Conservation (phyloP, 2,329 filamentous ascomycete genomes). For the Fusarium brachygibbosum region DNA sequence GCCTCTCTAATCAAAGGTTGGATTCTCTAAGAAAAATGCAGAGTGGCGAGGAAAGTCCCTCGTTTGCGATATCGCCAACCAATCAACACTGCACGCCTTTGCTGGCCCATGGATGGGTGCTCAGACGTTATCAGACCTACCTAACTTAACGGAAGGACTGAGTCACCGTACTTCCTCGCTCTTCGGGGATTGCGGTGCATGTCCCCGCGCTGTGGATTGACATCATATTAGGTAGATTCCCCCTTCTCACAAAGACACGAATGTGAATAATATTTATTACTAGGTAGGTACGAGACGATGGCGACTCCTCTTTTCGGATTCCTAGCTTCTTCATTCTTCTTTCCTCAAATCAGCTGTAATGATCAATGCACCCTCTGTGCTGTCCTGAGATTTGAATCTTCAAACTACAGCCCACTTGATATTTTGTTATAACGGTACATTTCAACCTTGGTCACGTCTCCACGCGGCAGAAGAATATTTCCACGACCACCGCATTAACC, state of each 20-base stretch:
- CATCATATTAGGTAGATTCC: conserved; percentile 34
- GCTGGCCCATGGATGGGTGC: not conserved
- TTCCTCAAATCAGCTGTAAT: not conserved
- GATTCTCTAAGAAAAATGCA: not conserved
- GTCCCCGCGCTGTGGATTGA: conserved; percentile 33
- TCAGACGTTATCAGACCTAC: conserved; percentile 15
- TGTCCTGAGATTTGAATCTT: not conserved
- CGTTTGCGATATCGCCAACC: conserved; percentile 1
- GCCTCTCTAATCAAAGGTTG: conserved; percentile 5
- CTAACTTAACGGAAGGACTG: conserved; percentile 2
- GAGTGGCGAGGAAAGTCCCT: conserved; percentile 17
- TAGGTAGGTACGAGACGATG: not conserved
- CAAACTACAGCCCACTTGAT: not conserved
- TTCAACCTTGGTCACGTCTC: not conserved
- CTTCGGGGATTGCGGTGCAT: conserved; percentile 10
- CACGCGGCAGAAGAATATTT: not conserved
- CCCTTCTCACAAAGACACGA: not conserved
- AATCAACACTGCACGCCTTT: conserved; percentile 23
- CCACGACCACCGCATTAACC: not conserved
- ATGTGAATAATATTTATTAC: conserved; percentile 4
- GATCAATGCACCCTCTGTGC: not conserved
- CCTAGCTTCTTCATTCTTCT: not conserved
- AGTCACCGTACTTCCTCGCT: conserved; percentile 19
- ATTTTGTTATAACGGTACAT: conserved; percentile 11
- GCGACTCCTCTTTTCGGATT: not conserved